Evolutionary conservation across 1,284 basidiomycete genomes (phyloP).

Genomic region (Cystodermella granulosa): DNA sequence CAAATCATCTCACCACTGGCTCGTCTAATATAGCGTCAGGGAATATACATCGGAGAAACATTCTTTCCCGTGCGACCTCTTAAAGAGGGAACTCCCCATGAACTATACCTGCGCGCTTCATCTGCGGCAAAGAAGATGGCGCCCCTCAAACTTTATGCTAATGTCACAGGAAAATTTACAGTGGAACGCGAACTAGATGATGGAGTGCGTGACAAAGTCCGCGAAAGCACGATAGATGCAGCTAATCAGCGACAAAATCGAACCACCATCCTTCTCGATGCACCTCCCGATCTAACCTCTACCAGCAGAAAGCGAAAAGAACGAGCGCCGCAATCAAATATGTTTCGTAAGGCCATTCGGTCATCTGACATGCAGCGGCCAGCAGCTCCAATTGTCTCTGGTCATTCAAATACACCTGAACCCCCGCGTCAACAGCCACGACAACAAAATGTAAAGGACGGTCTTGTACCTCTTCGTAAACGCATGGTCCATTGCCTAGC

Average conservation of each 20-base stretch:
- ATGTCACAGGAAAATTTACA: conserved; percentile 61
- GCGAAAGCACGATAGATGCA: conserved; percentile 53
- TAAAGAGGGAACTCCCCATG: conserved; percentile 55
- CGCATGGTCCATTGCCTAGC: conserved; percentile 57
- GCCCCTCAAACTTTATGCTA: conserved; percentile 66
- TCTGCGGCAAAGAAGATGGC: conserved; percentile 53
- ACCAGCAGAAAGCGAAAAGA: conserved; percentile 38
- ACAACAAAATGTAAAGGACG: conserved; percentile 25
- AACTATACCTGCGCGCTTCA: conserved; percentile 63
- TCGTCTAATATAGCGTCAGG: conserved; percentile 39
- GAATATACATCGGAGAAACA: conserved; percentile 57
- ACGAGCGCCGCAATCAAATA: conserved; percentile 13
- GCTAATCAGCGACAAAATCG: conserved; percentile 53
- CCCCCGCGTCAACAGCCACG: conserved; percentile 24
- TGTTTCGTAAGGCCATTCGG: conserved; percentile 37
- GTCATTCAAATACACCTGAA: conserved; percentile 7
- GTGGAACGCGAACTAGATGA: conserved; percentile 56
- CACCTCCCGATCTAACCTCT: conserved; percentile 31
- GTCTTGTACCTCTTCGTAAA: conserved; percentile 33
- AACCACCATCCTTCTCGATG: conserved; percentile 51
- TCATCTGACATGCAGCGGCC: conserved; percentile 29
- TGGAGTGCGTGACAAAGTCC: conserved; percentile 51
- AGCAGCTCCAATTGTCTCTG: conserved; percentile 14
- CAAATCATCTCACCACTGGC: conserved; percentile 3
- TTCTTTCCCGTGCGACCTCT: conserved; percentile 56